Base-by-base conservation (phyloP, 306 rosid genomes). In the Rosa rugosa region DNA sequence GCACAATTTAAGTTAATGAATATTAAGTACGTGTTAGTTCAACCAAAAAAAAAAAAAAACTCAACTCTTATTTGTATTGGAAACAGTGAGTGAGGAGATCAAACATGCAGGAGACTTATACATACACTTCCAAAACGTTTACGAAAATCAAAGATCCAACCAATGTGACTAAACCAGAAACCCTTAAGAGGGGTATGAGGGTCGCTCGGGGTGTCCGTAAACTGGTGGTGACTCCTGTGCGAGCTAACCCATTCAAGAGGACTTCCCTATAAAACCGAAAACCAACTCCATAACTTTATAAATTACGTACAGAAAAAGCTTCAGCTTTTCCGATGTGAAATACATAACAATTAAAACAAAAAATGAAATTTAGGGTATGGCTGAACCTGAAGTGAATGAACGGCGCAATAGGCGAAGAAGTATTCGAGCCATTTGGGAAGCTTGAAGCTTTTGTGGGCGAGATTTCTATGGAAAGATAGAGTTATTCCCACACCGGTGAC, bases 181-280 rank as follows among this genome's bases (percentile, higher is more conserved):
- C 98, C 98, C 80, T 89, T 90, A 13, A 44, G 76, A 14, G 98
- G 98, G 76, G 91, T 94, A 82, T 94, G 97, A 50, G 98, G 98
- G 75, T 94, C 98, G 76, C 83, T 88, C 56, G 83, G 86, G 20
- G 97, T 86, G 77, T 94, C 98, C 59, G 94, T 49, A 49, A 49
- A 49, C 54, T 49, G 54, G 54, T 49, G 54, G 18, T 49, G 54
- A 14, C 18, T 13, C 71, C 98, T 87, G 73, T 94, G 97, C 16
- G 97, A 88, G 85, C 97, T 94, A 27, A 92, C 98, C 97, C 98
- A 94, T 72, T 92, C 96, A 64, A 92, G 84, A 20, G 98, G 96
- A 70, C 83, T 94, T n/a, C n/a, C n/a, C n/a, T 92, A 64, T 82
- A 83, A 20, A 49, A 46, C 5, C 16, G 13, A 46, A 46, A 46